Evolutionary conservation across 345 rosid genomes (phyloP).

Genomic region (Ailanthus altissimus): DNA sequence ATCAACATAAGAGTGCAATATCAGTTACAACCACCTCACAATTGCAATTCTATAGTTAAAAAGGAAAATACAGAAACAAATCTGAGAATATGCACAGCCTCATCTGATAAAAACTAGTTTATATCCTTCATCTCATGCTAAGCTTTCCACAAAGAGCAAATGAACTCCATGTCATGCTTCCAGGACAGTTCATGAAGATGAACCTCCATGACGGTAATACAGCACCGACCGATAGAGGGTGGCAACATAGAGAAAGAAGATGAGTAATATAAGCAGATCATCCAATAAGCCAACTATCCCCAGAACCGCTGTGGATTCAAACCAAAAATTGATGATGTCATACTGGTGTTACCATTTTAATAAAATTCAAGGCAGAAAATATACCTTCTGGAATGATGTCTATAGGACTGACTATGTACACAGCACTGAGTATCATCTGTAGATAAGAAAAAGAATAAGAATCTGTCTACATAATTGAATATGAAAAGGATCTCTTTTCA

Average conservation of each 20-base stretch:
- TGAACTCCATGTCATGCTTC: neutral
- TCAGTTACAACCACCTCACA: neutral
- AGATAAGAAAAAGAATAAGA: constrained; percentile 19
- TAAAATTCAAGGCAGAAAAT: neutral
- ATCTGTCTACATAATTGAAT: neutral
- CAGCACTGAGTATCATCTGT: constrained; percentile 67
- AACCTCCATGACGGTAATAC: constrained; percentile 72
- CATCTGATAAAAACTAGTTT: neutral
- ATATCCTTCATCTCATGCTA: neutral
- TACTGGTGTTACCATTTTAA: constrained; percentile 1
- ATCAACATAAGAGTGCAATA: neutral
- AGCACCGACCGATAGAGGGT: constrained; percentile 85
- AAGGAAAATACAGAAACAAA: neutral
- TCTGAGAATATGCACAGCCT: neutral
- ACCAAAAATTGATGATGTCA: neutral
- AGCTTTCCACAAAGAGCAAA: neutral
- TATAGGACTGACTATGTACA: constrained; percentile 81
- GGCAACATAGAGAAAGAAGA: constrained; percentile 83
- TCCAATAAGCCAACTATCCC: constrained; percentile 83
- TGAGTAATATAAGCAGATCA: constrained; percentile 61
- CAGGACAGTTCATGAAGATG: constrained; percentile 34
- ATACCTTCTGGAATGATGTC: constrained; percentile 94
- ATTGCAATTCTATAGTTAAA: neutral
- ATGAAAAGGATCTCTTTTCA: neutral
- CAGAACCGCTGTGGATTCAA: constrained; percentile 47